Conservation (phyloP, 2,329 filamentous ascomycete genomes). For the Colletotrichum sp. region DNA sequence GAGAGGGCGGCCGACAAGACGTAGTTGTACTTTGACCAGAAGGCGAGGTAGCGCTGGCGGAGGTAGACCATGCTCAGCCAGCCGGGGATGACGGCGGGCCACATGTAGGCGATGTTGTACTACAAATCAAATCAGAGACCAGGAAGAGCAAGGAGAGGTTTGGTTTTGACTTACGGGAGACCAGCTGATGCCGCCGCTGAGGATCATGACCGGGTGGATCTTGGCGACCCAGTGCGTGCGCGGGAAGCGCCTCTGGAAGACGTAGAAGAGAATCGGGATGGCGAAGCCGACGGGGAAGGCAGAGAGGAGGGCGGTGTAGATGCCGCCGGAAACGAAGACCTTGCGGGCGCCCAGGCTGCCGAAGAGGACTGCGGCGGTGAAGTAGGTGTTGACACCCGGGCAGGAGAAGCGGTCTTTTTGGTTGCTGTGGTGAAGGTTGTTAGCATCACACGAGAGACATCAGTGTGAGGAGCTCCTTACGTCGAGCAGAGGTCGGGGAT, state of each 20-base stretch:
- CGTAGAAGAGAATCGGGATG: slow-evolving; percentile 37
- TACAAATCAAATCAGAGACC: not conserved
- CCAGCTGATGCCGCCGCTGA: slow-evolving; percentile 38
- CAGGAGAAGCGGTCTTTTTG: slow-evolving; percentile 32
- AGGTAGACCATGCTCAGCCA: slow-evolving; percentile 47
- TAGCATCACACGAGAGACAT: accelerated
- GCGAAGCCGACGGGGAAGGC: slow-evolving; percentile 40
- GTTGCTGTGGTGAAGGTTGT: not conserved
- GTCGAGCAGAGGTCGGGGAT: slow-evolving; percentile 33
- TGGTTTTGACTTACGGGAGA: slow-evolving; percentile 26
- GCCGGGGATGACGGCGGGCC: slow-evolving; percentile 47
- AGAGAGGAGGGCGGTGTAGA: slow-evolving; percentile 37
- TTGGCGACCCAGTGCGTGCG: slow-evolving; percentile 37
- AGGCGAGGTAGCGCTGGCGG: slow-evolving; percentile 37
- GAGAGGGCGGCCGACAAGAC: slow-evolving; percentile 34
- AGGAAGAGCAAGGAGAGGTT: not conserved
- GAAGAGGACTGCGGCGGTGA: slow-evolving; percentile 44
- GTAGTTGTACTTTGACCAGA: slow-evolving; percentile 45
- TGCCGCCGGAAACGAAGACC: slow-evolving; percentile 39
- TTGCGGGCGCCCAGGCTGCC: slow-evolving; percentile 43
- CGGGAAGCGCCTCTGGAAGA: slow-evolving; percentile 36
- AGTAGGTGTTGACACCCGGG: slow-evolving; percentile 35
- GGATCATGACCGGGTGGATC: slow-evolving; percentile 43
- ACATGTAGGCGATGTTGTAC: slow-evolving; percentile 48
- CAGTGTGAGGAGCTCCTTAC: not conserved